Evolutionary conservation across 495 filamentous ascomycete species (phyloP).

Genomic region (Penicillium turbatum): DNA sequence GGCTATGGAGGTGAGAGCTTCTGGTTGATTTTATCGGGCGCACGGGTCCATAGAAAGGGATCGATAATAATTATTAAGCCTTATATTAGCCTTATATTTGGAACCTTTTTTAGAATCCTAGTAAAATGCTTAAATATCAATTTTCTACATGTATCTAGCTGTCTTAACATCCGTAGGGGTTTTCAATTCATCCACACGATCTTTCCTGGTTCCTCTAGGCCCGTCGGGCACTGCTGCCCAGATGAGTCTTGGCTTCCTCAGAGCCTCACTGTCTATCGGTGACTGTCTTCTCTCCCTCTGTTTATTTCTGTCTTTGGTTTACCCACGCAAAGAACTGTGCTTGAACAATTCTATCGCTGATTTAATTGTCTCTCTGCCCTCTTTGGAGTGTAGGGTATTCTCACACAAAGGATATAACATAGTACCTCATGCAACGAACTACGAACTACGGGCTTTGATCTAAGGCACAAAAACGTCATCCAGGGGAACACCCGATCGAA

Average conservation of each 20-base stretch:
- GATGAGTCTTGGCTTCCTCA: background rate
- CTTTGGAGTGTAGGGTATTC: too few relatives aligned
- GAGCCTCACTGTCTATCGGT: background rate
- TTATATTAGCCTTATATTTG: background rate
- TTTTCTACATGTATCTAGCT: background rate
- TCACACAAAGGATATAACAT: background rate
- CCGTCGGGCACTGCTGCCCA: background rate
- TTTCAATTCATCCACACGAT: background rate
- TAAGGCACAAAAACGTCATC: background rate
- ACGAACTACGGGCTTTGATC: background rate
- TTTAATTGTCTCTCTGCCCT: too few relatives aligned
- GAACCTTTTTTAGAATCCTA: background rate
- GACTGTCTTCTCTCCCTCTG: background rate
- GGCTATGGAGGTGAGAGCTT: background rate
- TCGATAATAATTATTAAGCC: slow-evolving; percentile 7
- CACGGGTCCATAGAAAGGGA: slow-evolving; percentile 4
- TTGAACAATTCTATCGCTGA: too few relatives aligned
- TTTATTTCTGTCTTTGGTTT: background rate
- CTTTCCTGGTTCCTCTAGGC: background rate
- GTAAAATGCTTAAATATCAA: background rate
- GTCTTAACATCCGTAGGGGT: background rate
- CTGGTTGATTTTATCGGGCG: slow-evolving; percentile 10
- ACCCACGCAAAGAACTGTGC: too few relatives aligned
- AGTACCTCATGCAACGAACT: too few relatives aligned
- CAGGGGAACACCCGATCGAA: background rate